Conservation (phyloP, 2,329 filamentous ascomycete genomes). For the Sarocladium oryzae region DNA sequence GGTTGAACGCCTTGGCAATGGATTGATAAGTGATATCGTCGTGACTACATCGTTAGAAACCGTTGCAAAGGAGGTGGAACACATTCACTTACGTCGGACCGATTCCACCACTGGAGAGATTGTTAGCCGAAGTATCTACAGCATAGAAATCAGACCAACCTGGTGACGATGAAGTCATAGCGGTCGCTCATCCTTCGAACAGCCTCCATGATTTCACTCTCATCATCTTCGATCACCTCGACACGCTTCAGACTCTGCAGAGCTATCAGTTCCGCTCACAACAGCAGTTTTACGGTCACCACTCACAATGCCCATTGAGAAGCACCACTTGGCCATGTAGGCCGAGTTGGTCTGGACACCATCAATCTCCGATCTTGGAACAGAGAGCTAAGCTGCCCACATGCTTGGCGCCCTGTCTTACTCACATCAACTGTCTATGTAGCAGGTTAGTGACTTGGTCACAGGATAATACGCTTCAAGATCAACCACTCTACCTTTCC, state of each 20-base stretch:
- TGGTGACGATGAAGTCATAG: constrained; percentile 94
- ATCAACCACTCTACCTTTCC: constrained; percentile 63
- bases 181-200: constrained; percentile 77
- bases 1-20: constrained; percentile 80
- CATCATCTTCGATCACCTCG: constrained; percentile 91
- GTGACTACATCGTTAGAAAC: constrained; percentile 51
- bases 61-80: neutral
- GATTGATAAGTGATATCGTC: constrained; percentile 97
- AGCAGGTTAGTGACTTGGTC: neutral
- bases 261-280: neutral
- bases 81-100: constrained; percentile 72
- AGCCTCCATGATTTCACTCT: constrained; percentile 83
- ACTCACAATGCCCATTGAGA: constrained; percentile 52
- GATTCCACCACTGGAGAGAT: constrained; percentile 67
- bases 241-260: constrained; percentile 69
- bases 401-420: constrained; percentile 10
- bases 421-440: constrained; percentile 34
- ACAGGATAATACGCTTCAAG: neutral
- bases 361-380: neutral
- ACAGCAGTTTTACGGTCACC: neutral
- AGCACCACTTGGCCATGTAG: constrained; percentile 60
- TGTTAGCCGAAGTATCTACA: neutral
- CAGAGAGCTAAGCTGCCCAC: neutral
- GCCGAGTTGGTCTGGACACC: constrained; percentile 53
- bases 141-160: constrained; percentile 26